Base-by-base conservation (phyloP, 371 early-diverging fungal species). In the Scutellospora calospora region DNA sequence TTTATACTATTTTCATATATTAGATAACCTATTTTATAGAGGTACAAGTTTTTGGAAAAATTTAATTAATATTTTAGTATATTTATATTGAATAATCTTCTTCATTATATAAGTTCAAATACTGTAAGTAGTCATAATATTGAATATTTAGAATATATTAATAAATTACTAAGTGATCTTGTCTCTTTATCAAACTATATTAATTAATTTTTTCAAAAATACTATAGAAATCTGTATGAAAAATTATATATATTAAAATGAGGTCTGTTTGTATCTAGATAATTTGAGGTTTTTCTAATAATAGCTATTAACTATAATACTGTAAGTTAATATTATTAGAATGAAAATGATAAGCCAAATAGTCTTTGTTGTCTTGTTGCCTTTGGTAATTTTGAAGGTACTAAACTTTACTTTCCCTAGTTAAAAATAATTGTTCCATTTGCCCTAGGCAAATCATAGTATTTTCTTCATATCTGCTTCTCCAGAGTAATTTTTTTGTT, bases 251-350 rank as follows among this genome's bases (percentile, higher is more conserved):
- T 29, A 11, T 57, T 74, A 55, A 22, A 6, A 2, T 74, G 75
- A 57, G 75, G 75, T 12, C 33, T 38, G 5, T 74, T 74, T 55
- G 75, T 33, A 33, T 57, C 75, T 1, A 54, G 27, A 57, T 1
- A 1, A 3, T 74, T 74, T 57, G 75, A 31, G 20, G 55, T 74
- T 27, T 54, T 33, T 51, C 73, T 51, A 6, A 74, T 74, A 57
- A 55, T 74, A 2, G 59, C 9, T 4, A 75, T 75, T 29, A 75
- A 75, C 35, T 75, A 25, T 25, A 75, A 75, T 57, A 75, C 75
- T 5, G 57, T 75, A 12, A 75, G 75, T 35, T 55, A 75, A 20
- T 75, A 22, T 57, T 59, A 75, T n/a, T 75, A 59, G 55, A 59
- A 75, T 31, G 59, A 54, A 35, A n/a, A 75, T n/a, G 75, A 75